Conservation (phyloP, 2,329 filamentous ascomycete genomes). For the Trichophaea hybrida region DNA sequence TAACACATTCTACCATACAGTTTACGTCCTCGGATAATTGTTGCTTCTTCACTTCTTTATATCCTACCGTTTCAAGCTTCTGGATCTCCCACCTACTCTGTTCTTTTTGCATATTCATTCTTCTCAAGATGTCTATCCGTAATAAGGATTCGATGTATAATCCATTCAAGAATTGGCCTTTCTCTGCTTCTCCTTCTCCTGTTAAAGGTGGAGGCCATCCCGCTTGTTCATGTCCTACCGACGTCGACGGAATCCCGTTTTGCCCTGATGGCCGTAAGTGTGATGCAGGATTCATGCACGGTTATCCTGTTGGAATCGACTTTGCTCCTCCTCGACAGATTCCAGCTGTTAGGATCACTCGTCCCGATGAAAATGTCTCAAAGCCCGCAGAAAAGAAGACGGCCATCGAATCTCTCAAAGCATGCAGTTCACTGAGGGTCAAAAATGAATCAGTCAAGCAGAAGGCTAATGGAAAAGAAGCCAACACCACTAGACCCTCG, state of each 20-base stretch:
- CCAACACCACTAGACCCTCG: too few species aligned
- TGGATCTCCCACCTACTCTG: neutral
- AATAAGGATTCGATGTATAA: neutral
- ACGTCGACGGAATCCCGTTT: neutral
- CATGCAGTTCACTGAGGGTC: neutral
- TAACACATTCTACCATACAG: neutral
- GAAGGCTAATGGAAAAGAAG: neutral
- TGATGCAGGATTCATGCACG: neutral
- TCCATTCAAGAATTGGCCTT: slow-evolving; percentile 5
- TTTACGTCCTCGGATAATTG: neutral
- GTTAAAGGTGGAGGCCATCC: neutral
- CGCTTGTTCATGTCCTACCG: neutral
- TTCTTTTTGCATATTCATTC: neutral
- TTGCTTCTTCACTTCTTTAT: neutral
- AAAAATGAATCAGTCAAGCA: neutral
- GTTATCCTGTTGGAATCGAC: neutral
- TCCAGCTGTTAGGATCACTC: neutral
- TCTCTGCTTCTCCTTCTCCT: neutral
- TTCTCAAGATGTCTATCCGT: neutral
- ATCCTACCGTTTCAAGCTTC: neutral
- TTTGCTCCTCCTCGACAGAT: slow-evolving; percentile 1
- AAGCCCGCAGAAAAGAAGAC: neutral
- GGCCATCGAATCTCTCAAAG: slow-evolving; percentile 4
- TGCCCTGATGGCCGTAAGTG: neutral
- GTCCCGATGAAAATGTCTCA: neutral